Evolutionary conservation across 2,329 filamentous ascomycete genomes (phyloP), one percentile per base, ranked within the genome.

Genomic region (Fusarium sp.): DNA sequence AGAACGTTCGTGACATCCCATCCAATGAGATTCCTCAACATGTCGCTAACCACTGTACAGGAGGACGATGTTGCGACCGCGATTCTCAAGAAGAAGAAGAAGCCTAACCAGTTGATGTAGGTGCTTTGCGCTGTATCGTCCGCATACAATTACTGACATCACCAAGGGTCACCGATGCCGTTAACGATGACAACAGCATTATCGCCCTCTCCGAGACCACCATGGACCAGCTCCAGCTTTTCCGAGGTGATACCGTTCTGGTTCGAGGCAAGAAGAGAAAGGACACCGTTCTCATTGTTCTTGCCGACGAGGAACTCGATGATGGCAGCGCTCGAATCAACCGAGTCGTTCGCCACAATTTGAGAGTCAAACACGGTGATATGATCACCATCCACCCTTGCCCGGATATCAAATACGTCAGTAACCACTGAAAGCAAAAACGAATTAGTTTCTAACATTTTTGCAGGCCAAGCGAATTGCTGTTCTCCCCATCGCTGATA

Each of bases 41-140:
- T 70, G 75, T 55, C 77, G 78, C 81, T 83, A 77, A 86, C 81
- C 66, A 51, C 68, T 36, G 48, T 73, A 67, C 79, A 97, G 91
- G 91, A 94, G 79, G 93, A 98, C 83, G 96, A 97, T 82, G 94
- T 92, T 71, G 91, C 96, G 59, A 99, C 96, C 50, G 96, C 96
- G 77, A 99, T 99, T 79, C 90, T 99, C 80, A 98, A 98, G 89
- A 98, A 98, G 90, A 99, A 99, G 93, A 99, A 99, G 95, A 99
- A 99, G 94, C 95, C 95, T 79, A 99, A 99, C 86, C 97, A 95
- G 81, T 86, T 99, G 83, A 97, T 99, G 95, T 97, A 88, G 83
- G 92, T 84, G 78, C 12, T 42, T 47, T 35, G 58, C 39, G 65
- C 35, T 50, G 26, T 61, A n/a, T 9, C 41, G 69, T 51, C 45